Percentiles rank a stretch among this genome's conserved stretches.
Conservation (phyloP, 2,329 filamentous ascomycete species). For the Colletotrichum sp. region DNA sequence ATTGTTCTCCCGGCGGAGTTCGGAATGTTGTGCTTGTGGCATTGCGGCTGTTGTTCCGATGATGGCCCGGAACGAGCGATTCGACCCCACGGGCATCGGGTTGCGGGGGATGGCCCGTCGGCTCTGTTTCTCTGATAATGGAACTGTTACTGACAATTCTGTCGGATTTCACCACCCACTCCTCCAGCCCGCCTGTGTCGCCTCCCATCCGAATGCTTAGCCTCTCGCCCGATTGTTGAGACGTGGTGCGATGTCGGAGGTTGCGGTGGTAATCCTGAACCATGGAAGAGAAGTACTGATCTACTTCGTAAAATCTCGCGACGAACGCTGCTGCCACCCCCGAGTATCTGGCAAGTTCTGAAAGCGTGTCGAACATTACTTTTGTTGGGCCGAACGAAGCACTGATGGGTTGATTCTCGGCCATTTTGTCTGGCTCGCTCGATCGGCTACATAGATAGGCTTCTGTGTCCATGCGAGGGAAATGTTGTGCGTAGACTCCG, state of each 20-base stretch:
- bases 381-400: background rate
- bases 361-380: background rate
- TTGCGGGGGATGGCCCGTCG: conserved; percentile 28
- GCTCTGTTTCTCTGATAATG: conserved; percentile 36
- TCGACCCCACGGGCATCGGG: conserved; percentile 19
- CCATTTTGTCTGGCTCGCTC: conserved; percentile 26
- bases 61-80: background rate
- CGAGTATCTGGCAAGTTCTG: background rate
- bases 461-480: conserved; percentile 70
- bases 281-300: conserved; percentile 7
- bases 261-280: conserved; percentile 11
- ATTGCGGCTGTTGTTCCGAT: background rate
- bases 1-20: background rate
- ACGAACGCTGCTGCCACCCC: conserved; percentile 11
- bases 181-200: conserved; percentile 56
- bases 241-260: background rate
- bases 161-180: conserved; percentile 50
- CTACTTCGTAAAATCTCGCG: conserved; percentile 8
- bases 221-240: conserved; percentile 11
- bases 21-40: background rate
- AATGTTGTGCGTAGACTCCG: conserved; percentile 69
- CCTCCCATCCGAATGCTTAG: conserved; percentile 45
- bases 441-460: conserved; percentile 52
- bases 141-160: conserved; percentile 49
- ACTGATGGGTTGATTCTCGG: background rate